These are phyloP conservation scores for Peronospora farinosa DNA, from an alignment of 352 stramenopile genomes.

Conservation along the genomic window DNA sequence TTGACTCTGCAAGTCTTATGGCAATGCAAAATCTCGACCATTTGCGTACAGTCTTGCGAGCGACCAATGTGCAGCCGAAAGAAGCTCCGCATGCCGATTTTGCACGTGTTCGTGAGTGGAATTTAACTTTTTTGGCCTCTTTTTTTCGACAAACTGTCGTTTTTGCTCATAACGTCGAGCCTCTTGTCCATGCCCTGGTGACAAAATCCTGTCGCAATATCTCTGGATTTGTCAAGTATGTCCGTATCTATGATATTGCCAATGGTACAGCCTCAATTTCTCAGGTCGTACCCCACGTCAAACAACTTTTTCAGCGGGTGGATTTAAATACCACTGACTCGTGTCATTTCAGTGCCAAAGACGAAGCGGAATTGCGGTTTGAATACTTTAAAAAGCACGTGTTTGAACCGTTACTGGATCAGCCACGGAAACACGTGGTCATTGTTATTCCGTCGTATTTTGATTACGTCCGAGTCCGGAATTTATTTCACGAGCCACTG, in stretches of 20 bases:
- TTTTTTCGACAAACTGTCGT: constrained; percentile 76
- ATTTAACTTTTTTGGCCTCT: constrained; percentile 53
- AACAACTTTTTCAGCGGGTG: constrained; percentile 80
- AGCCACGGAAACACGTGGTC: constrained; percentile 62
- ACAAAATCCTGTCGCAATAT: constrained; percentile 58
- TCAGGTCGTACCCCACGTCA: constrained; percentile 58
- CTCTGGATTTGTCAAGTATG: constrained; percentile 45
- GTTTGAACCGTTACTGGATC: constrained; percentile 63
- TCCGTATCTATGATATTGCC: constrained; percentile 42
- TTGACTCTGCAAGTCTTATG: constrained; percentile 72
- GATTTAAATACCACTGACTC: constrained; percentile 28
- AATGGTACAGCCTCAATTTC: constrained; percentile 51
- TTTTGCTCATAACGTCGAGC: constrained; percentile 56
- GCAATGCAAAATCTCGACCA: constrained; percentile 82
- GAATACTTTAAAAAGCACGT: constrained; percentile 75
- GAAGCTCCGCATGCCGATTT: constrained; percentile 73
- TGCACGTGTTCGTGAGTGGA: constrained; percentile 65
- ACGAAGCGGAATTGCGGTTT: constrained; percentile 65
- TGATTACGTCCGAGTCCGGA: constrained; percentile 83
- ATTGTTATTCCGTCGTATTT: constrained; percentile 83
- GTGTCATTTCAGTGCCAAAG: constrained; percentile 20
- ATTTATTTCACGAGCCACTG: constrained; percentile 68
- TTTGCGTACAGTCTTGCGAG: constrained; percentile 52
- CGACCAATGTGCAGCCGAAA: constrained; percentile 56
- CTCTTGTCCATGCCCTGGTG: constrained; percentile 50